Evolutionary conservation across 164 flowering plant genomes (phyloP).

Genomic region (Magnolia changhungtana): DNA sequence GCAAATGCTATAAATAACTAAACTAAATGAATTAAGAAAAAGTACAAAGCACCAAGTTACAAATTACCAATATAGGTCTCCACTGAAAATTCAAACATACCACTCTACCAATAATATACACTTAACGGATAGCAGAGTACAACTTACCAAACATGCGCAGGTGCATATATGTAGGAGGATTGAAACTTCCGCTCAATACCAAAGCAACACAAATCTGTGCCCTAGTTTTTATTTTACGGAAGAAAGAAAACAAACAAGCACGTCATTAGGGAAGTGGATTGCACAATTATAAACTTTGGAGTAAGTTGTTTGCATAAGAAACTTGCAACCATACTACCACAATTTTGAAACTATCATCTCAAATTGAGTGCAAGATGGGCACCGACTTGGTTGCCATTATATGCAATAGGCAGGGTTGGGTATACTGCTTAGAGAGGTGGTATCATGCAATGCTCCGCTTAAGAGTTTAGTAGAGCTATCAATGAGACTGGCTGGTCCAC

Average conservation of each 20-base stretch:
- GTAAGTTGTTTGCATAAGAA: neutral
- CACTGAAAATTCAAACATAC: neutral
- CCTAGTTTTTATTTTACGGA: constrained; percentile 18
- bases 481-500: too few relatives aligned
- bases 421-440: too few relatives aligned
- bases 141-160: constrained; percentile 74
- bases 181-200: constrained; percentile 86
- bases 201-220: constrained; percentile 50
- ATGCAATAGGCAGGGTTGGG: too few relatives aligned
- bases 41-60: too few relatives aligned
- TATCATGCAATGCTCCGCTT: too few relatives aligned
- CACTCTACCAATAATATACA: neutral
- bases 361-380: neutral
- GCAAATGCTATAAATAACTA: too few relatives aligned
- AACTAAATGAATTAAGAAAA: too few relatives aligned
- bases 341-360: neutral
- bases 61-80: too few relatives aligned
- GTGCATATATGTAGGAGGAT: constrained; percentile 95
- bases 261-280: neutral
- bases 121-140: neutral
- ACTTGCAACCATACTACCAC: neutral
- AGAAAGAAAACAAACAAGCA: neutral
- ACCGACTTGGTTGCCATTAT: neutral
- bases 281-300: neutral
- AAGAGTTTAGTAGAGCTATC: too few relatives aligned